Evolutionary conservation across 2,329 filamentous ascomycete genomes (phyloP).

Genomic region (Coniochaeta sp.): DNA sequence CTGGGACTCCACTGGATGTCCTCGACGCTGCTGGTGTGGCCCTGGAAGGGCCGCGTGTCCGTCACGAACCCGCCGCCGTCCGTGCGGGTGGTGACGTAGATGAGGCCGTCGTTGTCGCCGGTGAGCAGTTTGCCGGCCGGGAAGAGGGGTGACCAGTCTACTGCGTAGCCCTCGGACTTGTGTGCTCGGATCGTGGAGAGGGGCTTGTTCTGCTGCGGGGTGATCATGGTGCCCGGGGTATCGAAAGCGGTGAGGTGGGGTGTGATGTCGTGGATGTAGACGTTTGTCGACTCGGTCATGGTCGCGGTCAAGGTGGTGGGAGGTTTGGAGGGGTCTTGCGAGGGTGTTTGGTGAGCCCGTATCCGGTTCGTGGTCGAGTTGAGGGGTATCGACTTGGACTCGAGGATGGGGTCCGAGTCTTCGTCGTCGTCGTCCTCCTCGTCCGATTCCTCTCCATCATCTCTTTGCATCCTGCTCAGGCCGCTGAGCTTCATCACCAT

Average conservation of each 20-base stretch:
- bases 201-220: constrained; percentile 80
- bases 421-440: constrained; percentile 67
- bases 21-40: constrained; percentile 81
- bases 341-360: constrained; percentile 73
- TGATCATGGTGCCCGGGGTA: constrained; percentile 72
- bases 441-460: constrained; percentile 56
- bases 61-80: constrained; percentile 87
- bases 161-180: constrained; percentile 86
- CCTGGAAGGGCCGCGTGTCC: constrained; percentile 74
- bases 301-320: constrained; percentile 79
- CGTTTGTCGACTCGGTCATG: constrained; percentile 83
- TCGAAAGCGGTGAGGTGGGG: constrained; percentile 87
- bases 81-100: constrained; percentile 80
- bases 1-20: constrained; percentile 96
- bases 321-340: constrained; percentile 61
- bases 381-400: constrained; percentile 83
- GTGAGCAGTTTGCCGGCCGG: constrained; percentile 81
- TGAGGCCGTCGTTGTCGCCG: constrained; percentile 83
- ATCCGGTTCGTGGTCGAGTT: constrained; percentile 89
- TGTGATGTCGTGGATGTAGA: constrained; percentile 91
- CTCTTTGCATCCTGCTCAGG: constrained; percentile 76
- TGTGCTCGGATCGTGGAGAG: constrained; percentile 83
- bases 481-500: constrained; percentile 96
- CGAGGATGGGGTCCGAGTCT: constrained; percentile 79
- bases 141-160: constrained; percentile 90